These are phyloP conservation scores for Hymenoscyphus albidus DNA, from an alignment of 2,329 filamentous ascomycete species.

Conservation along the genomic window DNA sequence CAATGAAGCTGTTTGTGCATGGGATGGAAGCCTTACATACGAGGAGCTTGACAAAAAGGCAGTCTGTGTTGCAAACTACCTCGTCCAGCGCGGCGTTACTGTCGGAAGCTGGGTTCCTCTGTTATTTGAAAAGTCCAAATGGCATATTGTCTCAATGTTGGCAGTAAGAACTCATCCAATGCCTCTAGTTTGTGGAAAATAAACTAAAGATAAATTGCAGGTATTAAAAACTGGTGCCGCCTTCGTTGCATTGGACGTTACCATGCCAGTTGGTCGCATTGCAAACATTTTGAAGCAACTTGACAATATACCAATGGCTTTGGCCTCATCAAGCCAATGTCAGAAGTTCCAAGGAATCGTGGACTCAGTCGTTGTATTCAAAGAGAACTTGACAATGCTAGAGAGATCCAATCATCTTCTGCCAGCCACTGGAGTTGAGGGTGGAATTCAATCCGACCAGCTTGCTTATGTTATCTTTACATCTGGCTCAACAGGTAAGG, in stretches of 20 bases:
- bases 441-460: slow-evolving; percentile 4
- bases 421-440: neutral
- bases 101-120: slow-evolving; percentile 22
- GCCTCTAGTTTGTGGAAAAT: neutral
- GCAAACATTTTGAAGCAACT: slow-evolving; percentile 6
- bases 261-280: slow-evolving; percentile 8
- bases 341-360: slow-evolving; percentile 2
- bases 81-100: slow-evolving; percentile 18
- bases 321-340: slow-evolving; percentile 3
- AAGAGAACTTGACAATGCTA: slow-evolving; percentile 5
- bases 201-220: slow-evolving; percentile 4
- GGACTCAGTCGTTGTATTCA: slow-evolving; percentile 3
- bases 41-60: slow-evolving; percentile 21
- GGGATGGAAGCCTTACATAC: slow-evolving; percentile 26
- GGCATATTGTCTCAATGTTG: slow-evolving; percentile 26
- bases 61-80: slow-evolving; percentile 13
- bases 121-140: slow-evolving; percentile 29
- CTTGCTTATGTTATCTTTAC: slow-evolving; percentile 6
- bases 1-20: slow-evolving; percentile 15
- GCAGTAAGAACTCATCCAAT: slow-evolving; percentile 2
- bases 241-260: slow-evolving; percentile 3
- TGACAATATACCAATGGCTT: slow-evolving; percentile 6
- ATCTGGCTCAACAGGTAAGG: slow-evolving; percentile 7
- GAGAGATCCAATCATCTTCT: neutral
- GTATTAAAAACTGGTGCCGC: slow-evolving; percentile 4